These are phyloP conservation scores for Neurospora terricola DNA, from an alignment of 495 filamentous ascomycete genomes.

Conservation along the genomic window DNA sequence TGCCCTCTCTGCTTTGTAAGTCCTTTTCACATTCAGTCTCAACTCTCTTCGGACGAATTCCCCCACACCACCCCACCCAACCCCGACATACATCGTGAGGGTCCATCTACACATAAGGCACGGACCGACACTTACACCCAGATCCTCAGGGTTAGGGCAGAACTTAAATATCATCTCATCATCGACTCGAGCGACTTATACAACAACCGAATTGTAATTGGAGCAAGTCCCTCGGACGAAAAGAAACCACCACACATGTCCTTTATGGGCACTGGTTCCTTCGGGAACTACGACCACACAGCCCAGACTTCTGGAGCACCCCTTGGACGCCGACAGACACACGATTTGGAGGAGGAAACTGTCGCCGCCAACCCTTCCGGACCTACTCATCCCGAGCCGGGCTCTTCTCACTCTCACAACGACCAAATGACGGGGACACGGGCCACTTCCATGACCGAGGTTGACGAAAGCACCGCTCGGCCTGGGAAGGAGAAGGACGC, in stretches of 20 bases:
- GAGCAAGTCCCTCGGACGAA: not conserved
- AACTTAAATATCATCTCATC: not conserved
- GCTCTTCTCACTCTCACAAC: constrained; percentile 11
- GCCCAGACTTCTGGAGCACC: constrained; percentile 24
- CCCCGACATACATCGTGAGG: not conserved
- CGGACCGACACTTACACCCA: not conserved
- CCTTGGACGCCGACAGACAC: constrained; percentile 13
- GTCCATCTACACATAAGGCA: not conserved
- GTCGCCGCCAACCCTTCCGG: not conserved
- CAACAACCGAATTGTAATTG: not conserved
- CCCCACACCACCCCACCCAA: not conserved
- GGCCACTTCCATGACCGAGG: constrained; percentile 26
- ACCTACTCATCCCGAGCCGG: not conserved
- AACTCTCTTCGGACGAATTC: not conserved
- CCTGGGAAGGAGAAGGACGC: constrained; percentile 14
- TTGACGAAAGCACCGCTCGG: constrained; percentile 13
- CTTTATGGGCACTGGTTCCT: constrained; percentile 29
- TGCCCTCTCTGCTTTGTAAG: not conserved
- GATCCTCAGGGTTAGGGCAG: not conserved
- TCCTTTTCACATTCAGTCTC: not conserved
- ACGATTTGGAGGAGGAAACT: constrained; percentile 11
- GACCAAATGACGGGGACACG: constrained; percentile 21
- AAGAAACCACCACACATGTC: constrained; percentile 22
- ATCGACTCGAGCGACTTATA: not conserved
- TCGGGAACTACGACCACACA: constrained; percentile 37